Percentiles rank a stretch among this genome's conserved stretches.
Evolutionary conservation across 345 rosid genomes (phyloP).

Genomic region (Lenwebbia sp.): DNA sequence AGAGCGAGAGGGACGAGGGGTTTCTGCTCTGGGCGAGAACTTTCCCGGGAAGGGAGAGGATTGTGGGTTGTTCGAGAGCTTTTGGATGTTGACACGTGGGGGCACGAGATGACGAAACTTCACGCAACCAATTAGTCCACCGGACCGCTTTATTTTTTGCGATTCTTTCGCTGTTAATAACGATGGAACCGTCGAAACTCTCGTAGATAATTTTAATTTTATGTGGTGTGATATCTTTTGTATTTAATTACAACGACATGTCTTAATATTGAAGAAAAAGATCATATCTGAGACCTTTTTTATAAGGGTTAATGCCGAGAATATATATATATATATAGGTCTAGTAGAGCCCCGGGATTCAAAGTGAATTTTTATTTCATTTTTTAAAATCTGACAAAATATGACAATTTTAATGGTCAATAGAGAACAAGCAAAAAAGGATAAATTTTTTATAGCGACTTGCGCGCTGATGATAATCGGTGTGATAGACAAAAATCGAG

Average conservation of each 20-base stretch:
- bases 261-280: too few relatives aligned
- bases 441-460: not conserved
- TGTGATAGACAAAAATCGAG: not conserved
- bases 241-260: too few relatives aligned
- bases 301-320: too few relatives aligned
- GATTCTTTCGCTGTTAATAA: too few relatives aligned
- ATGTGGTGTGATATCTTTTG: too few relatives aligned
- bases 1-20: not conserved
- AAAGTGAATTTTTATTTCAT: not conserved
- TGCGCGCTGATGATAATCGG: accelerated
- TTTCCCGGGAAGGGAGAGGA: not conserved
- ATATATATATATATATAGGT: too few relatives aligned
- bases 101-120: too few relatives aligned
- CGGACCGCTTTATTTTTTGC: too few relatives aligned
- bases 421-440: accelerated
- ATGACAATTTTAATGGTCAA: not conserved
- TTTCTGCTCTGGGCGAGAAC: not conserved
- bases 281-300: too few relatives aligned
- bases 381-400: accelerated
- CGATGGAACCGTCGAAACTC: too few relatives aligned
- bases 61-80: not conserved
- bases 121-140: too few relatives aligned
- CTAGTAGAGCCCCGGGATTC: accelerated
- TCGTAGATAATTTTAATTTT: too few relatives aligned
- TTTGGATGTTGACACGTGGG: not conserved